Percentiles rank a stretch among this genome's conserved stretches.
Conservation (phyloP, 2,329 filamentous ascomycete species). For the Exserohilum rostratum region DNA sequence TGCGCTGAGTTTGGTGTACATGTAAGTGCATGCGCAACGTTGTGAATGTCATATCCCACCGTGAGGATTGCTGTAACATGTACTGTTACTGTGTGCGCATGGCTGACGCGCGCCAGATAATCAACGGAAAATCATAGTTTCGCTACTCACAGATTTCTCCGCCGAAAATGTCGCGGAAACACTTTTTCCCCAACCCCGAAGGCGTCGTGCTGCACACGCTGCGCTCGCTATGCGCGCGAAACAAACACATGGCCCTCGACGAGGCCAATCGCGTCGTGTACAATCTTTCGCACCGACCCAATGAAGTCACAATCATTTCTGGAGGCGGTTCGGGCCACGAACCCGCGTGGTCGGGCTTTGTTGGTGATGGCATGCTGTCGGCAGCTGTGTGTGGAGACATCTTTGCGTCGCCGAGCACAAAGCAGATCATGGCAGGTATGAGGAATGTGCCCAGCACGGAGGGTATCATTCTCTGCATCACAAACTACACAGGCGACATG, state of each 20-base stretch:
- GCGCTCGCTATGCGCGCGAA: conserved; percentile 54
- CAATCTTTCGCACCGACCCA: conserved; percentile 51
- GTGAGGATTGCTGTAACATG: neutral
- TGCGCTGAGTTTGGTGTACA: neutral
- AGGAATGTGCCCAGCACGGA: conserved; percentile 53
- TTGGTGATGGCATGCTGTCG: conserved; percentile 56
- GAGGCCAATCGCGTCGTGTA: conserved; percentile 57
- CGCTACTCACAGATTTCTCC: neutral
- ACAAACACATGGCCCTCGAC: conserved; percentile 53
- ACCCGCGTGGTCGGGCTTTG: conserved; percentile 57
- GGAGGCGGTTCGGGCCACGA: conserved; percentile 58
- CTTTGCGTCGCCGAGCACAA: conserved; percentile 56
- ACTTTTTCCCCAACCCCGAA: conserved; percentile 60
- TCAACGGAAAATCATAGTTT: neutral
- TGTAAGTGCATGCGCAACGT: neutral
- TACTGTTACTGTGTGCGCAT: neutral
- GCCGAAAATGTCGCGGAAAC: conserved; percentile 58
- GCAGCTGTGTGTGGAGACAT: conserved; percentile 58
- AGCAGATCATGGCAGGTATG: conserved; percentile 58
- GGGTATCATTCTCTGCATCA: conserved; percentile 57
- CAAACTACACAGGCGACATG: conserved; percentile 59
- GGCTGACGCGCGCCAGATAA: neutral
- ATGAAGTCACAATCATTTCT: conserved; percentile 55
- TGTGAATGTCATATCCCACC: neutral
- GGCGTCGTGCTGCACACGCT: conserved; percentile 59